Evolutionary conservation across 441 rosid species (phyloP).

Genomic region (Raphanus hybrid): DNA sequence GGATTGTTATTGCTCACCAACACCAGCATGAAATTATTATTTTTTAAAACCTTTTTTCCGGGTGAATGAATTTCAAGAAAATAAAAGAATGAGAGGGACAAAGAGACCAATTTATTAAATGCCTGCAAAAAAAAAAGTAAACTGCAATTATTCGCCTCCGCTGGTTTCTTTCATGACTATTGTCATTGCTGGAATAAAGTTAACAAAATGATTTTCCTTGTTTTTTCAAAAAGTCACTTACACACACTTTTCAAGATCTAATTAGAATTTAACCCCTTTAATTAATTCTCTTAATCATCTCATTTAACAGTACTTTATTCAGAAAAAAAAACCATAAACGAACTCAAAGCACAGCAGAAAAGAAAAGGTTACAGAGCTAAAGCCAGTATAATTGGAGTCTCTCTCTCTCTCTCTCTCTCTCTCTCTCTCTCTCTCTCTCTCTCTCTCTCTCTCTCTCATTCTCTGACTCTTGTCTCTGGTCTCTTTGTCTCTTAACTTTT

Average conservation of each 20-base stretch:
- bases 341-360: slow-evolving; percentile 28
- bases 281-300: slow-evolving; percentile 13
- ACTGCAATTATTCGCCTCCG: slow-evolving; percentile 40
- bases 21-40: slow-evolving; percentile 1
- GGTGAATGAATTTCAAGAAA: slow-evolving; percentile 29
- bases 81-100: slow-evolving; percentile 29
- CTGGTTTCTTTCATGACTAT: slow-evolving; percentile 38
- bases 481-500: not conserved
- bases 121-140: slow-evolving; percentile 23
- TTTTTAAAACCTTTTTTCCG: not conserved
- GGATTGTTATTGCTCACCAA: slow-evolving; percentile 28
- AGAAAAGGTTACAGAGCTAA: slow-evolving; percentile 5
- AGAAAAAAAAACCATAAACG: slow-evolving; percentile 17
- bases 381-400: slow-evolving; percentile 38
- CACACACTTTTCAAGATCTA: slow-evolving; percentile 46
- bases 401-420: slow-evolving; percentile 8
- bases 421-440: slow-evolving; percentile 22
- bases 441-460: slow-evolving; percentile 14
- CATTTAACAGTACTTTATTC: slow-evolving; percentile 16
- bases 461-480: not conserved
- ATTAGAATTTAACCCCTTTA: slow-evolving; percentile 19
- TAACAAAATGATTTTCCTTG: slow-evolving; percentile 22
- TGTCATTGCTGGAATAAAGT: slow-evolving; percentile 25
- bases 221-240: slow-evolving; percentile 30
- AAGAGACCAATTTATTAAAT: slow-evolving; percentile 33